Evolutionary conservation across 371 early-diverging fungal species (phyloP).

Genomic region (Rhizomucor pusillus): DNA sequence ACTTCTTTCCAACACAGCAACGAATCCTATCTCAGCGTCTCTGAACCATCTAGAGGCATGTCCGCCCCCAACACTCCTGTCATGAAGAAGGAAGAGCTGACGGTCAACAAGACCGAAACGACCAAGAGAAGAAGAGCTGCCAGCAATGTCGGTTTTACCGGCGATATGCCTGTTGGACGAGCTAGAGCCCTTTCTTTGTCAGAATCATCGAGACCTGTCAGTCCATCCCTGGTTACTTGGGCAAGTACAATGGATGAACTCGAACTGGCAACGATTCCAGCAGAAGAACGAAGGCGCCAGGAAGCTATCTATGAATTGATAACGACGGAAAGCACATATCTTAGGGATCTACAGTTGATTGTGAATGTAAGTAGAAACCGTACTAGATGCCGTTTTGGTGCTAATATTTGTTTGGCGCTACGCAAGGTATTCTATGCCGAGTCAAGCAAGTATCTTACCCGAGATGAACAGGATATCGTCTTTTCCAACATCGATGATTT

Average conservation of each 20-base stretch:
- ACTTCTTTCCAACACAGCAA: not conserved
- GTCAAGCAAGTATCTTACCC: conserved; percentile 35
- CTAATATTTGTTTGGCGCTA: not conserved
- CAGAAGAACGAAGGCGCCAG: conserved; percentile 77
- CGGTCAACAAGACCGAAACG: conserved; percentile 23
- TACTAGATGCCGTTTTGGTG: not conserved
- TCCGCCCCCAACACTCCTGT: conserved; percentile 47
- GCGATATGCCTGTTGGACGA: conserved; percentile 10
- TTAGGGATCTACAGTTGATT: conserved; percentile 80
- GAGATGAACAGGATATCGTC: conserved; percentile 40
- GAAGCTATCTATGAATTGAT: conserved; percentile 90
- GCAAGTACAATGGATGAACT: conserved; percentile 44
- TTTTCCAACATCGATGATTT: conserved; percentile 75
- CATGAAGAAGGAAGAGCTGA: conserved; percentile 34
- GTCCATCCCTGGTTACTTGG: conserved; percentile 32
- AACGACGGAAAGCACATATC: conserved; percentile 79
- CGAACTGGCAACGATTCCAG: conserved; percentile 30
- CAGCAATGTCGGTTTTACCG: conserved; percentile 32
- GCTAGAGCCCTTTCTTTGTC: conserved; percentile 7
- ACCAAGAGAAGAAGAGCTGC: conserved; percentile 41
- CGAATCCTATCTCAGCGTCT: no score
- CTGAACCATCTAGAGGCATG: conserved; percentile 7
- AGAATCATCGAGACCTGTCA: conserved; percentile 18
- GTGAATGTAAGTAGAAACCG: conserved; percentile 54
- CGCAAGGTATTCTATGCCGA: conserved; percentile 51